These are phyloP conservation scores for Puccinia triticina DNA, from an alignment of 1,284 basidiomycete species.

Conservation along the genomic window DNA sequence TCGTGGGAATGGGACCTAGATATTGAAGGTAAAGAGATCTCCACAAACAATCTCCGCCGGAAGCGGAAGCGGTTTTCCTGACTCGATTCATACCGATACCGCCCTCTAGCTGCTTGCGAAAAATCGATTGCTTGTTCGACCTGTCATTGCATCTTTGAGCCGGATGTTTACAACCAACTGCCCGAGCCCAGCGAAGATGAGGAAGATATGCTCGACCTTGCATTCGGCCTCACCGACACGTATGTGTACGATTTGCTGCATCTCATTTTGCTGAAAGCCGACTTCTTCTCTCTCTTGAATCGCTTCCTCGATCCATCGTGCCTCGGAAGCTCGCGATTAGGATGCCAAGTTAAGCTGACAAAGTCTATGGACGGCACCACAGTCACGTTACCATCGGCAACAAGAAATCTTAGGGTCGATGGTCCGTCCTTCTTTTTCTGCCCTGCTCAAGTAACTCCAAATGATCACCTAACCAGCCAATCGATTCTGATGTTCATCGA, in stretches of 20 bases:
- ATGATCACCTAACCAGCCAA: not conserved
- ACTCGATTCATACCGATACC: not conserved
- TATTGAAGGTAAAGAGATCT: slow-evolving; percentile 72
- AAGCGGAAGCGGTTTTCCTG: not conserved
- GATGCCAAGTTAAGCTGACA: slow-evolving; percentile 79
- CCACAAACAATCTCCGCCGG: not conserved
- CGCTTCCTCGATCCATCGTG: not conserved
- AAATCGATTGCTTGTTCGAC: slow-evolving; percentile 96
- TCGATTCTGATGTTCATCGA: not conserved
- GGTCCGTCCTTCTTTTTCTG: slow-evolving; percentile 64
- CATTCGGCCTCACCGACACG: slow-evolving; percentile 94
- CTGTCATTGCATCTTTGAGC: slow-evolving; percentile 88
- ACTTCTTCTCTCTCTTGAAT: not conserved
- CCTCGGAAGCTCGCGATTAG: slow-evolving; percentile 65
- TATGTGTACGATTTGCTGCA: slow-evolving; percentile 63
- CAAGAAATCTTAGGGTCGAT: slow-evolving; percentile 95
- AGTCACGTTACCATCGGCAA: slow-evolving; percentile 84
- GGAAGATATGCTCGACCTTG: slow-evolving; percentile 97
- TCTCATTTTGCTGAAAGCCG: not conserved
- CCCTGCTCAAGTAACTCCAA: not conserved
- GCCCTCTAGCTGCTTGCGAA: slow-evolving; percentile 77
- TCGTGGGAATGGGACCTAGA: slow-evolving; percentile 97
- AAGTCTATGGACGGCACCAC: slow-evolving; percentile 82
- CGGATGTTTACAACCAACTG: slow-evolving; percentile 78
- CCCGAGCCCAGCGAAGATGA: slow-evolving; percentile 95